Percentiles rank a stretch among this genome's conserved stretches.
Evolutionary conservation across 805 yeast species (phyloP).

Genomic region (Yarrowia hollandica): DNA sequence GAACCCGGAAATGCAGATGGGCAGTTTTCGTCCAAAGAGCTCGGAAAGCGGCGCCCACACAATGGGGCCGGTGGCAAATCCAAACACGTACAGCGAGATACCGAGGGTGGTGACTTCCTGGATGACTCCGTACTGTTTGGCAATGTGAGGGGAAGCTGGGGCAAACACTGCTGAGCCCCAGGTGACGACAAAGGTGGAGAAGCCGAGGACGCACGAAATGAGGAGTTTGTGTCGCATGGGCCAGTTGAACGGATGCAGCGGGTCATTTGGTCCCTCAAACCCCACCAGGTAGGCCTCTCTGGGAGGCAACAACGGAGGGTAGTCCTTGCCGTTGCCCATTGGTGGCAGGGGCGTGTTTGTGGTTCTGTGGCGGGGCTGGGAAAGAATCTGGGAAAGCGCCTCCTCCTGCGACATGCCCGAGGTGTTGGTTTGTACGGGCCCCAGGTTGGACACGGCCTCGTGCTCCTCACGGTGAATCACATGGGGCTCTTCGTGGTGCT

Average conservation of each 20-base stretch:
- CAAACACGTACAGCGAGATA: conserved; percentile 80
- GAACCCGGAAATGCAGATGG: conserved; percentile 57
- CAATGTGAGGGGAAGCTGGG: conserved; percentile 53
- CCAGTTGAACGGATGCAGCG: conserved; percentile 80
- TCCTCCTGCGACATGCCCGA: conserved; percentile 11
- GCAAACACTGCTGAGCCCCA: conserved; percentile 87
- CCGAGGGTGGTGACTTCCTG: conserved; percentile 70
- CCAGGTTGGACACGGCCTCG: background rate
- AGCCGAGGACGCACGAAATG: conserved; percentile 51
- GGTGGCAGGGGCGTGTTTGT: conserved; percentile 28
- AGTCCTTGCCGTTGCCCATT: conserved; percentile 31
- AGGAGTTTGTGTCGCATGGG: conserved; percentile 48
- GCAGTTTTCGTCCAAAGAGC: conserved; percentile 66
- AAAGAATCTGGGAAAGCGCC: conserved; percentile 2
- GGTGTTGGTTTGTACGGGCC: background rate
- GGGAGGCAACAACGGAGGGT: conserved; percentile 30
- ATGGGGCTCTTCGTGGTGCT: background rate
- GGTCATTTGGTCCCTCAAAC: conserved; percentile 71
- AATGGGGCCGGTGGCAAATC: conserved; percentile 91
- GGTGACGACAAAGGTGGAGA: conserved; percentile 54
- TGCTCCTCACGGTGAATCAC: background rate
- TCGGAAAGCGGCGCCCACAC: conserved; percentile 90
- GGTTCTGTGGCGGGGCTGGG: conserved; percentile 6
- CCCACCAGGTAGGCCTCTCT: conserved; percentile 56
- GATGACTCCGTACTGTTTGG: conserved; percentile 59